phyloP scores from a whole-genome alignment of 371 early-diverging fungal species.

The Rhizomucor pusillus region DNA sequence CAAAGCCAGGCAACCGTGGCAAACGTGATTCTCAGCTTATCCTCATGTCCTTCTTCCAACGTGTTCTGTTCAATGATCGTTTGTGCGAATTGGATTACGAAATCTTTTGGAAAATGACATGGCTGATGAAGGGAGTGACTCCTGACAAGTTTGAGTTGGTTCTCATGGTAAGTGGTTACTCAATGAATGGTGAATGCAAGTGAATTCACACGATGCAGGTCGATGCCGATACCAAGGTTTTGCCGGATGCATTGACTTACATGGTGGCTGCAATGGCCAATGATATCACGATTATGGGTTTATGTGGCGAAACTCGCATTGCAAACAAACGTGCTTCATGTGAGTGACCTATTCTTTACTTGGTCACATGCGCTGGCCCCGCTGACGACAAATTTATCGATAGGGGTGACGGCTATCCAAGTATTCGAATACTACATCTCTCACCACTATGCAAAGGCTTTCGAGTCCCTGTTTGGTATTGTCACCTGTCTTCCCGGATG shows the following conservation, averaged over 20 bases:
- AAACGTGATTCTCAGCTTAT: slow-evolving; percentile 98
- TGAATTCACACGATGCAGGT: slow-evolving; percentile 46
- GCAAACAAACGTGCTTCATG: slow-evolving; percentile 79
- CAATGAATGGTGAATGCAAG: neutral
- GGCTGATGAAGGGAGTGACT: slow-evolving; percentile 76
- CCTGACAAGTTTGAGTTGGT: slow-evolving; percentile 89
- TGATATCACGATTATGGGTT: slow-evolving; percentile 80
- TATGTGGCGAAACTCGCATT: slow-evolving; percentile 87
- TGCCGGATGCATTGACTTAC: slow-evolving; percentile 71
- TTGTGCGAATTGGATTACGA: slow-evolving; percentile 96
- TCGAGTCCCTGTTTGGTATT: slow-evolving; percentile 95
- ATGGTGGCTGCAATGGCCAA: slow-evolving; percentile 84
- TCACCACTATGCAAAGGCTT: slow-evolving; percentile 94
- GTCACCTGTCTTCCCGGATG: slow-evolving; percentile 98
- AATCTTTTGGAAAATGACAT: slow-evolving; percentile 87
- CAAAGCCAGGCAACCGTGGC: slow-evolving; percentile 94
- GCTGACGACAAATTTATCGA: slow-evolving; percentile 12
- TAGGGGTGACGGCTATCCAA: slow-evolving; percentile 52
- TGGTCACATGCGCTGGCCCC: slow-evolving; percentile 9
- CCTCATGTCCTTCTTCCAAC: slow-evolving; percentile 94
- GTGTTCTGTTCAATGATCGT: slow-evolving; percentile 89
- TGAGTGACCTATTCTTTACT: slow-evolving; percentile 58
- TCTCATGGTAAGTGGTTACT: slow-evolving; percentile 73
- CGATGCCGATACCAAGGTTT: slow-evolving; percentile 94
- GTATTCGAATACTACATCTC: slow-evolving; percentile 97